These are phyloP conservation scores for Podila epigama DNA, from an alignment of 192 early-diverging fungal species.

Conservation along the genomic window DNA sequence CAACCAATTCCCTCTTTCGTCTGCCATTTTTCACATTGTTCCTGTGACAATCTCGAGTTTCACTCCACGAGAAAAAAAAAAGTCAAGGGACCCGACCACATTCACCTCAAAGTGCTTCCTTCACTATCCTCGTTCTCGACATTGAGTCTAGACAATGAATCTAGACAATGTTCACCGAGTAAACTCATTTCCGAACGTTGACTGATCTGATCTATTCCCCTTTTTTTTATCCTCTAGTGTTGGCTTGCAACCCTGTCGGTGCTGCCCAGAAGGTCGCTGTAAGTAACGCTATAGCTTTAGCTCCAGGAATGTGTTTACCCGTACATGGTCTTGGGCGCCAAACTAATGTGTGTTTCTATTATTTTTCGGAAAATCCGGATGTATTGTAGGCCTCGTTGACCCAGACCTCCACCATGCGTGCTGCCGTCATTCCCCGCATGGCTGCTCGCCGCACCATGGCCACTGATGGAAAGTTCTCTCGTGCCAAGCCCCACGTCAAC, in stretches of 20 bases:
- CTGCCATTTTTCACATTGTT: no score
- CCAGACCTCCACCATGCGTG: slow-evolving; percentile 20
- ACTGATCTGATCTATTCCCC: slow-evolving; percentile 1
- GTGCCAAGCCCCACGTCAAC: slow-evolving; percentile 97
- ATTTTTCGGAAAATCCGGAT: neutral
- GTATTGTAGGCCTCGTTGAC: slow-evolving; percentile 24
- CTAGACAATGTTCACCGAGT: no score
- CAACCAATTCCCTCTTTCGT: neutral
- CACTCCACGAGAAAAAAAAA: no score
- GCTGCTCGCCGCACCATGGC: slow-evolving; percentile 48
- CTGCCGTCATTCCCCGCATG: slow-evolving; percentile 44
- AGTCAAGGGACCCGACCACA: no score
- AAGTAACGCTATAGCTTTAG: slow-evolving; percentile 1
- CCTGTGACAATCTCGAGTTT: no score
- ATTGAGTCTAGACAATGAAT: neutral
- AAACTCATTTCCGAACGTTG: no score
- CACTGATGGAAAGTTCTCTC: slow-evolving; percentile 66
- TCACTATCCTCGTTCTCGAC: no score
- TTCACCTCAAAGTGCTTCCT: no score
- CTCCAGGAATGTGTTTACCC: neutral
- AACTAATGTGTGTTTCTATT: neutral
- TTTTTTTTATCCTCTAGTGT: slow-evolving; percentile 19
- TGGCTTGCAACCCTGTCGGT: slow-evolving; percentile 42
- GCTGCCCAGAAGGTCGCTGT: slow-evolving; percentile 46
- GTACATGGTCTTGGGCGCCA: no score